Conservation (phyloP, 805 yeast genomes). For the Pichia eremophila region DNA sequence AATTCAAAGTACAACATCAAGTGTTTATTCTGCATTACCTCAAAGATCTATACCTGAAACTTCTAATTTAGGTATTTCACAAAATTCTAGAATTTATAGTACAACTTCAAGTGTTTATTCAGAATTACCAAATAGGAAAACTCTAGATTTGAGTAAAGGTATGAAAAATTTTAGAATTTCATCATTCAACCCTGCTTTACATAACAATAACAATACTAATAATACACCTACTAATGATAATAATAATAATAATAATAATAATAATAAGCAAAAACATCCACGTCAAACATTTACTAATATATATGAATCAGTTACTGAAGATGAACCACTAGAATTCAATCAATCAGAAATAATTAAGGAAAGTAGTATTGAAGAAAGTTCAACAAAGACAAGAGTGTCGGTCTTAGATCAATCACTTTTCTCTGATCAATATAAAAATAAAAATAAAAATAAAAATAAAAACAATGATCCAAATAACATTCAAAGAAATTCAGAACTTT, state of each 20-base stretch:
- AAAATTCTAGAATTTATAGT: not conserved
- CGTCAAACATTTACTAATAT: not conserved
- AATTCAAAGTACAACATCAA: slow-evolving; percentile 6
- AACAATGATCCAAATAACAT: not conserved
- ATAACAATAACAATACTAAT: not conserved
- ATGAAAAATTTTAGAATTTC: slow-evolving; percentile 6
- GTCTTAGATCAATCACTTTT: slow-evolving; percentile 22
- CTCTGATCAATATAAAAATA: slow-evolving; percentile 7
- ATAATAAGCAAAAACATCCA: not conserved
- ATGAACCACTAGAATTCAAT: slow-evolving; percentile 4
- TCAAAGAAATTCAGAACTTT: not conserved
- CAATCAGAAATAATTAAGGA: not conserved
- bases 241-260: not conserved
- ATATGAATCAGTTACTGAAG: slow-evolving; percentile 2
- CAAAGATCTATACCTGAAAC: too few relatives aligned
- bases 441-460: not conserved
- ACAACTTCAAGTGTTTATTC: slow-evolving; percentile 2
- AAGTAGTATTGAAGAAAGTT: slow-evolving; percentile 5
- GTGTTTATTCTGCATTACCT: slow-evolving; percentile 6
- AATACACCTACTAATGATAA: not conserved
- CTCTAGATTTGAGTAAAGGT: not conserved
- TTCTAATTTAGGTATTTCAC: too few relatives aligned
- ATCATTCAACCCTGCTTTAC: slow-evolving; percentile 1
- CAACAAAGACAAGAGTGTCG: slow-evolving; percentile 14
- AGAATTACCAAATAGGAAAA: slow-evolving; percentile 1